Conservation (phyloP, 1,139 yeast genomes). For the Sugiyamaella paludigena region DNA sequence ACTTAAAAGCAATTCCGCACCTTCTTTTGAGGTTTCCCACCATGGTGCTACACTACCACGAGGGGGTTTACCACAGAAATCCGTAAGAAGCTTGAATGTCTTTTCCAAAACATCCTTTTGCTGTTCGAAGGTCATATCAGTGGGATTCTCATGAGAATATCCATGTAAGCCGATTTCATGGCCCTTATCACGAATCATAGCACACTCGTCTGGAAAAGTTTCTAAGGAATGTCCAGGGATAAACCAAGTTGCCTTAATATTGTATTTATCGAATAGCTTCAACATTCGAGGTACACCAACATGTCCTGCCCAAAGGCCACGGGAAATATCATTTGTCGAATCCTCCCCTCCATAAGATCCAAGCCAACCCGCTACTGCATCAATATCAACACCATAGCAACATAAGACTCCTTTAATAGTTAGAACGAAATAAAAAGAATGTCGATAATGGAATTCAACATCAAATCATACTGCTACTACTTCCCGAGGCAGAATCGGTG, state of each 20-base stretch:
- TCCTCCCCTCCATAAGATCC: conserved; percentile 40
- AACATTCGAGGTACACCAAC: conserved; percentile 37
- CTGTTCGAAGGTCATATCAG: conserved; percentile 37
- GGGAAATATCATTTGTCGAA: conserved; percentile 35
- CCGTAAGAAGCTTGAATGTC: conserved; percentile 33
- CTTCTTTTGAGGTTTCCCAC: conserved; percentile 39
- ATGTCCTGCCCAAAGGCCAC: conserved; percentile 39
- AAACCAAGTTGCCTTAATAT: conserved; percentile 39
- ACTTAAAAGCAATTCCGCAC: conserved; percentile 34
- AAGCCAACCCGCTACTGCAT: conserved; percentile 39
- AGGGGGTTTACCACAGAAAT: conserved; percentile 37
- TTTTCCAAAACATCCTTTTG: conserved; percentile 36
- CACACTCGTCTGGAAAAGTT: conserved; percentile 38
- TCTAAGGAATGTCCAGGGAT: conserved; percentile 39
- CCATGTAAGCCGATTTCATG: conserved; percentile 39
- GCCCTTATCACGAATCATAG: conserved; percentile 35
- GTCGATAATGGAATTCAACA: too few relatives aligned
- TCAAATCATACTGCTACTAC: too few relatives aligned
- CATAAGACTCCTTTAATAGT: conserved; percentile 13
- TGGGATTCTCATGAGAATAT: conserved; percentile 39
- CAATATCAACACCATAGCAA: conserved; percentile 37
- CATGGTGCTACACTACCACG: conserved; percentile 38
- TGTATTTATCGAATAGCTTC: conserved; percentile 34
- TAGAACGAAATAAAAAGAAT: too few relatives aligned
- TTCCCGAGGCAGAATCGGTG: too few relatives aligned